These are phyloP conservation scores for Endothia cerciana DNA, from an alignment of 2,329 filamentous ascomycete genomes.

Conservation along the genomic window DNA sequence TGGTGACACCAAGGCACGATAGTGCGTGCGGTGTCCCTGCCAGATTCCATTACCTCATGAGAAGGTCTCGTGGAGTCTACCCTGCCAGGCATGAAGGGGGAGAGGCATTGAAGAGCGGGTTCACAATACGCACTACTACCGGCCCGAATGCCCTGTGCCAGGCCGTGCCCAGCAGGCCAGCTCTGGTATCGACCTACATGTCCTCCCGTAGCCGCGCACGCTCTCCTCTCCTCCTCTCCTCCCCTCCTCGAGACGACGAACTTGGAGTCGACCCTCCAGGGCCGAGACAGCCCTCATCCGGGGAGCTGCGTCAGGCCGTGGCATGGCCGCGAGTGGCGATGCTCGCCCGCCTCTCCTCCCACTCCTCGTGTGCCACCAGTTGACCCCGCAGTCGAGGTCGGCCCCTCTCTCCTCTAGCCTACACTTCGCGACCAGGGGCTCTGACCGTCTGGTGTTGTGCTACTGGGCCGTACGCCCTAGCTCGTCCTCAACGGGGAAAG, in stretches of 20 bases:
- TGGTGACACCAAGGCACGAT: slow-evolving; percentile 3
- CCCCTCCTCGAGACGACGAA: not conserved
- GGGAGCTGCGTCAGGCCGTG: not conserved
- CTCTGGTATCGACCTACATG: not conserved
- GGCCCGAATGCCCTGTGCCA: too few species aligned
- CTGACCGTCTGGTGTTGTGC: slow-evolving; percentile 4
- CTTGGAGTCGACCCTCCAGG: not conserved
- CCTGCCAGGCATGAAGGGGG: not conserved
- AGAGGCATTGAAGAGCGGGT: too few species aligned
- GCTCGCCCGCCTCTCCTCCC: not conserved
- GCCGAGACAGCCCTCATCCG: not conserved
- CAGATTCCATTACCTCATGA: not conserved
- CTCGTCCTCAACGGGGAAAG: slow-evolving; percentile 17
- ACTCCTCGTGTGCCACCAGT: not conserved
- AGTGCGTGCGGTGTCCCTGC: not conserved
- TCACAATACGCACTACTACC: not conserved
- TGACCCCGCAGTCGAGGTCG: not conserved
- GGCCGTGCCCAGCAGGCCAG: not conserved
- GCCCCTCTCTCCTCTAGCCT: not conserved
- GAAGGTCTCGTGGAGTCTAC: not conserved
- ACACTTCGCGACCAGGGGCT: not conserved
- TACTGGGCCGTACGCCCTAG: slow-evolving; percentile 8
- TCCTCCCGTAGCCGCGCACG: not conserved
- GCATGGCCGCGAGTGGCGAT: slow-evolving; percentile 4
- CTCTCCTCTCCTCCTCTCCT: not conserved